Base-by-base conservation (phyloP, 2,329 filamentous ascomycete species). In the Sclerotinia trifoliorum region DNA sequence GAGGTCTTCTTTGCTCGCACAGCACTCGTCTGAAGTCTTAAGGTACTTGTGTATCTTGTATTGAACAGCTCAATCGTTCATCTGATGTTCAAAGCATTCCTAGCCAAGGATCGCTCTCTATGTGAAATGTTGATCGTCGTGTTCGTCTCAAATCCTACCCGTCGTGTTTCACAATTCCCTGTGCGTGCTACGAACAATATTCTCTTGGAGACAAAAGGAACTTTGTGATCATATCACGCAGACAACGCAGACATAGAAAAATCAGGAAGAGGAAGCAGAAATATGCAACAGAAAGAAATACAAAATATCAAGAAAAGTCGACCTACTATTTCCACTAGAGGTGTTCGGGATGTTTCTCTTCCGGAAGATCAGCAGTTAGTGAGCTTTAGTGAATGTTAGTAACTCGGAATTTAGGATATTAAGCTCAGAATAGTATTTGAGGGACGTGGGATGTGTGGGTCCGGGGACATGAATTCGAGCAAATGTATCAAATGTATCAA, bases 291-390 rank as follows among this genome's bases (percentile, higher is more conserved):
- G 19, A 15, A 15, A 63, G n/a, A 15, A 51, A 24, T 21, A 42
- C 11, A 63, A 51, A 63, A 10, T 51, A 39, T 42, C 60, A 51
- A 26, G 26, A 15, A 19, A 51, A 63, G 15, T 24, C 11, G 21
- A 63, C 60, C 60, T 63, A 63, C 60, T 15, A 46, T 39, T 63
- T 21, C 10, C 48, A 51, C 60, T 51, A 51, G 29, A 42, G 46
- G 46, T 32, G 60, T 51, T 51, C 60, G 29, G 58, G 60, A 51
- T 63, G 46, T 51, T 26, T 39, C 60, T 39, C 35, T 63, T 35
- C 60, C 60, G 60, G 60, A 52, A n/a, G 60, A 63, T 52, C 56
- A 32, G 26, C 39, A 24, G 5, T 44, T 46, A 29, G 56, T 51
- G 46, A 51, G 46, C 24, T 21, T 51, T 39, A 21, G 46, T 39